Conservation (phyloP, 2,329 filamentous ascomycete species). For the Apiospora arundinis region DNA sequence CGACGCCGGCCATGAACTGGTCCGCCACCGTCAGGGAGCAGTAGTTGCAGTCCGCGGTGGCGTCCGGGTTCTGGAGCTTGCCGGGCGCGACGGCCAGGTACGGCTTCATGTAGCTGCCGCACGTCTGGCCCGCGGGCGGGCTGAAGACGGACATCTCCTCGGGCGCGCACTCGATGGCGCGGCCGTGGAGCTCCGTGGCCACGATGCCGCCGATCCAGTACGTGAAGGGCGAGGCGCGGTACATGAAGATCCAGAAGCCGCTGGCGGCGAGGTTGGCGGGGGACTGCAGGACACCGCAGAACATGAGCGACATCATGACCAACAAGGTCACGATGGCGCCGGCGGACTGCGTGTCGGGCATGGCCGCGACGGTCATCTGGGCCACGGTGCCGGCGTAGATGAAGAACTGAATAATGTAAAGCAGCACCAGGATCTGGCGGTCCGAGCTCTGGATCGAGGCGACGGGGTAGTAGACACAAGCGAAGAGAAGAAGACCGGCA, state of each 20-base stretch:
- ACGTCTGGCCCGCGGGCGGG: conserved; percentile 64
- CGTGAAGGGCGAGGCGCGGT: conserved; percentile 80
- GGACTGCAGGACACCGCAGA: conserved; percentile 49
- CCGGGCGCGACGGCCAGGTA: conserved; percentile 60
- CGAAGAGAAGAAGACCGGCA: conserved; percentile 67
- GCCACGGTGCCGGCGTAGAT: conserved; percentile 76
- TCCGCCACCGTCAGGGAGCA: conserved; percentile 61
- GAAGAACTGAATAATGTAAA: conserved; percentile 70
- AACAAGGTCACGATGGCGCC: conserved; percentile 68
- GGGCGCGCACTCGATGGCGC: conserved; percentile 66
- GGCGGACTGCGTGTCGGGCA: conserved; percentile 73
- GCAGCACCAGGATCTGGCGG: conserved; percentile 68
- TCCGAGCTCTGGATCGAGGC: conserved; percentile 53
- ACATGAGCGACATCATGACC: conserved; percentile 66
- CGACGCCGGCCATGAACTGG: conserved; percentile 53
- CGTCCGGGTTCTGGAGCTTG: conserved; percentile 56
- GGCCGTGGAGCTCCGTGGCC: conserved; percentile 72
- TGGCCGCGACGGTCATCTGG: conserved; percentile 74
- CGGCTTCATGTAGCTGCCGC: conserved; percentile 60
- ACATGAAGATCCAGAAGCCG: conserved; percentile 85
- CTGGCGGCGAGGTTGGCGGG: conserved; percentile 63
- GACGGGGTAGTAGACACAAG: conserved; percentile 72
- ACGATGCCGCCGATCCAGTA: conserved; percentile 80
- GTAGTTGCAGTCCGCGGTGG: conserved; percentile 60
- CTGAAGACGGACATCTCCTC: conserved; percentile 75